Base-by-base conservation (phyloP, 495 filamentous ascomycete species). In the Penicillium bovifimosum region DNA sequence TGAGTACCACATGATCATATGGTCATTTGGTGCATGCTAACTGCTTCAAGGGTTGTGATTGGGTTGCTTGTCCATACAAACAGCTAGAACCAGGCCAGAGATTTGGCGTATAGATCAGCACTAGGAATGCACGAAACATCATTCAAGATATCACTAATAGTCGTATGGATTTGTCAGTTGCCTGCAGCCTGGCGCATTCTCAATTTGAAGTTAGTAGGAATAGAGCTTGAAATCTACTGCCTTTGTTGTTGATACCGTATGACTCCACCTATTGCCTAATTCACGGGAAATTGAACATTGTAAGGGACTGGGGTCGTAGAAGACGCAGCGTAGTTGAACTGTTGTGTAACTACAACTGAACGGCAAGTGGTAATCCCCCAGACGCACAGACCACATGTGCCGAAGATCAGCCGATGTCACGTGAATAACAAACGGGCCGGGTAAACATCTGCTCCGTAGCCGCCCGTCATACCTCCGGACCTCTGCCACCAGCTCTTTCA, bases 31-130 rank as follows among this genome's bases (percentile, higher is more conserved):
- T 41, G 11, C 8, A n/a, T 55, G 24, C 41, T 47, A 55, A 48
- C 16, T 42, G 8, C 17, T 0, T 20, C 6, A 35, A 59, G 54
- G 63, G 63, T 7, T 66, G 63, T 42, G 63, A 66, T 51, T 66
- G 63, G 63, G 42, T 59, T 52, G 63, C 63, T 32, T 66, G 63
- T 45, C 58, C 63, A 10, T 66, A 66, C 13, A 53, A 41, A 35
- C 55, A 9, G 8, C n/a, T 66, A 34, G 58, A 54, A 32, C 63
- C 63, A 9, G 63, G 63, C 3, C 52, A 66, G 47, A 59, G 56
- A 27, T 66, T 66, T 36, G 63, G 63, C 17, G 17, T 26, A n/a
- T 50, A 42, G 8, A n/a, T 38, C 10, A 24, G 20, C 2, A 24
- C 20, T 24, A 24, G 20, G 20, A 24, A 2, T 24, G 4, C 20